Conservation (phyloP, 2,329 filamentous ascomycete genomes). For the Fusarium paranaense region DNA sequence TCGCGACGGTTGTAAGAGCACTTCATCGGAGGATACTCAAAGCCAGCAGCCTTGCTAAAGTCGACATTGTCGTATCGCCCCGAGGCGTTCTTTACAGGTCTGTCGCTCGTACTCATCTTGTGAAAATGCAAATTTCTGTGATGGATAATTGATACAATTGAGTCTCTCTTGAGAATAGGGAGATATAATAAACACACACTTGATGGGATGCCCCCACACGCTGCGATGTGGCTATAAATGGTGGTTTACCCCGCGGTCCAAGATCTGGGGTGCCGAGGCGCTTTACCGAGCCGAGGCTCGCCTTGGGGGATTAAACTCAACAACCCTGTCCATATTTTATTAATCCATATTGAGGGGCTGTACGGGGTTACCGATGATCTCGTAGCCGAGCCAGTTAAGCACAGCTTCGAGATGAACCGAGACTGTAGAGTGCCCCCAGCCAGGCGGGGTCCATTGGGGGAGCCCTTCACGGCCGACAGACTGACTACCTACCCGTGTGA, state of each 20-base stretch:
- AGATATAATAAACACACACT: background rate
- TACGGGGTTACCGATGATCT: background rate
- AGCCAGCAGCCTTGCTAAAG: conserved; percentile 53
- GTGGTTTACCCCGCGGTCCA: background rate
- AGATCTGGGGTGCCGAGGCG: background rate
- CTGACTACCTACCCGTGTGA: too few relatives aligned
- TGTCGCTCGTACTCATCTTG: conserved; percentile 35
- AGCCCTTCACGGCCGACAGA: background rate
- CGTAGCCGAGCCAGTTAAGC: background rate
- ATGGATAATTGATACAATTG: background rate
- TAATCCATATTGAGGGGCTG: background rate
- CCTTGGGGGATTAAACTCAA: background rate
- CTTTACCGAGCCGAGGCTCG: background rate
- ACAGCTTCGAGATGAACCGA: background rate
- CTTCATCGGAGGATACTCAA: conserved; percentile 52
- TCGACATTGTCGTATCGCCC: conserved; percentile 57
- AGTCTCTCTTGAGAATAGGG: background rate
- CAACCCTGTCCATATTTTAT: background rate
- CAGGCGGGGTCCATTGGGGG: background rate
- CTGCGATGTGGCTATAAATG: background rate
- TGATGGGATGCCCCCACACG: background rate
- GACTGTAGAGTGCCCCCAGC: background rate
- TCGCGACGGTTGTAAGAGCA: conserved; percentile 57
- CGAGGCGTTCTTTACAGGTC: conserved; percentile 50
- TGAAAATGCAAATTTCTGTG: background rate